Base-by-base conservation (phyloP, 2,329 filamentous ascomycete species). In the Lizonia empirigonia region DNA sequence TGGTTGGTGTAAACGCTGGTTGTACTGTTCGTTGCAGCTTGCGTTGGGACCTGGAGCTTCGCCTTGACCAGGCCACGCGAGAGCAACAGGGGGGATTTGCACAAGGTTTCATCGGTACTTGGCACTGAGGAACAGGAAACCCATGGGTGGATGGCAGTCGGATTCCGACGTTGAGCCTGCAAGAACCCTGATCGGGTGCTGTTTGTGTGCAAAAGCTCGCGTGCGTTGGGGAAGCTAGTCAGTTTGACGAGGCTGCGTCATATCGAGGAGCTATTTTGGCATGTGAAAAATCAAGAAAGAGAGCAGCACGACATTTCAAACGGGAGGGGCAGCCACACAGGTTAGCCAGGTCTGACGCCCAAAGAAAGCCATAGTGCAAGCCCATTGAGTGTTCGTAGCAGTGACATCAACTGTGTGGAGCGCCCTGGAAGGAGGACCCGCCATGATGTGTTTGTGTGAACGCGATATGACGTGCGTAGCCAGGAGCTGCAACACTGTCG, bases 351-450 rank as follows among this genome's bases (percentile, higher is more conserved):
- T 27, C 38, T 46, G 37, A 33, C 12, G 49, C 49, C 16, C 42
- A 42, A 52, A 22, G 26, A 46, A 52, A 42, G 37, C 42, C 42
- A 39, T 33, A 27, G 42, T 24, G 27, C 16, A 37, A 29, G 37
- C n/a, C 29, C 40, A 20, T 38, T 22, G n/a, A 12, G n/a, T 23
- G 6, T 23, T 46, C 26, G 42, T 37, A 39, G 47, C 16, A 36
- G 49, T 52, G 42, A 52, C 49, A 44, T 46, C 42, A 52, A 47
- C 42, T 37, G 37, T 47, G 49, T 52, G 49, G 49, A 47, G 49
- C 42, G 38, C 1, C n/a, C n/a, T n/a, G n/a, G n/a, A n/a, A n/a
- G 1, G 26, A 24, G 18, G 48, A 23, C 40, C 34, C 26, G 49
- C 38, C 42, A 38, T 47, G 49, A 38, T 44, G 32, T 52, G 42